Conservation (phyloP, 768 basidiomycete genomes). For the Termitomyces titanicus region DNA sequence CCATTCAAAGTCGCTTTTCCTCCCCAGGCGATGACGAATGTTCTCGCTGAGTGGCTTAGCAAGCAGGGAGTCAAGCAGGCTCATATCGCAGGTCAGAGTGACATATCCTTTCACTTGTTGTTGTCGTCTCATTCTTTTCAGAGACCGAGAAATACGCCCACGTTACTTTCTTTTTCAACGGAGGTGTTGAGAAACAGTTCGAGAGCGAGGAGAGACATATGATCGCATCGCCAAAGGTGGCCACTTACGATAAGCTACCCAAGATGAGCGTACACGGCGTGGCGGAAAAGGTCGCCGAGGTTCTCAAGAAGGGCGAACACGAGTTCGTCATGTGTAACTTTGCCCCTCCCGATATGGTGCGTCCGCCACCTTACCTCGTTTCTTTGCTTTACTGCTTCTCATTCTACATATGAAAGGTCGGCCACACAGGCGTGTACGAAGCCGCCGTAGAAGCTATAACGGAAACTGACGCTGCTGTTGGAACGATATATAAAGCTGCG, state of each 20-base stretch:
- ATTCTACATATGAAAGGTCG: slow-evolving; percentile 47
- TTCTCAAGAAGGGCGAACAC: slow-evolving; percentile 63
- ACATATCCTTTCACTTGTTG: neutral
- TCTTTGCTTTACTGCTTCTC: neutral
- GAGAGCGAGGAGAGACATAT: slow-evolving; percentile 76
- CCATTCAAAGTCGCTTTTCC: slow-evolving; percentile 90
- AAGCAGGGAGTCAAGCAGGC: slow-evolving; percentile 80
- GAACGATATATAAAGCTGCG: slow-evolving; percentile 82
- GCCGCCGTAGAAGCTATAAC: slow-evolving; percentile 87
- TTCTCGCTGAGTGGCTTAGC: slow-evolving; percentile 88
- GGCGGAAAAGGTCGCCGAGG: slow-evolving; percentile 89
- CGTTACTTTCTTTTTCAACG: slow-evolving; percentile 98
- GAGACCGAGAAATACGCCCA: slow-evolving; percentile 99
- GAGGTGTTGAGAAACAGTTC: slow-evolving; percentile 93
- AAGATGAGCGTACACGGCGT: slow-evolving; percentile 88
- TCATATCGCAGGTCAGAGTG: slow-evolving; percentile 71
- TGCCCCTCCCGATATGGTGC: slow-evolving; percentile 93
- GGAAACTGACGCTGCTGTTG: slow-evolving; percentile 88
- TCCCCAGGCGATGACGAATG: slow-evolving; percentile 92
- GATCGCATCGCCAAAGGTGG: slow-evolving; percentile 90
- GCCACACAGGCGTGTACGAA: slow-evolving; percentile 89
- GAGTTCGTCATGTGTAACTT: slow-evolving; percentile 99
- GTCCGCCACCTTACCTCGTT: slow-evolving; percentile 16
- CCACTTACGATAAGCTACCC: slow-evolving; percentile 90
- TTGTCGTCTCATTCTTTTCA: slow-evolving; percentile 15